Evolutionary conservation across 495 filamentous ascomycete genomes (phyloP), one percentile per base, ranked within the genome.

Genomic region (Lepidopterella palustris): DNA sequence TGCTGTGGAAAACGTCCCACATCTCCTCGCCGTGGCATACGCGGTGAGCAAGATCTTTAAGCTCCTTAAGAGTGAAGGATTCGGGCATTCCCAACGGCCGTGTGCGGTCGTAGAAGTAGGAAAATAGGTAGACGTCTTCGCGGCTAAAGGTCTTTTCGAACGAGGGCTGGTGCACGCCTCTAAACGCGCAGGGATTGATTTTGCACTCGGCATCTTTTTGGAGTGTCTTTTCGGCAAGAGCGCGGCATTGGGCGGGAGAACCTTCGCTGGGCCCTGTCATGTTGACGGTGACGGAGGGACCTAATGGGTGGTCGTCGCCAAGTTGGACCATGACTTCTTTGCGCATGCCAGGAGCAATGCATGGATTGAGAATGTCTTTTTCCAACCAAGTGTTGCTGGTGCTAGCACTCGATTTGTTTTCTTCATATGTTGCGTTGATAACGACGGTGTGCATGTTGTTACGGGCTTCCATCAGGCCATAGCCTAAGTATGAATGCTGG

Each of bases 401-500:
- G 64, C 71, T 74, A 9, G 68, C 62, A 42, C 57, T 62, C 69
- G 53, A 45, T 23, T 60, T 61, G 63, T 85, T 79, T 32, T 77
- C 68, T 68, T 84, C 79, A 68, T 80, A 71, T 29, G 82, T 61
- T 39, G 82, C 78, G 60, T 87, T 76, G 39, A 92, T 71, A 47
- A 97, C 77, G 8, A 76, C 75, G 56, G 82, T 81, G 76, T 96
- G 89, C 58, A 97, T 85, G 26, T 89, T 79, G 27, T 95, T 82
- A 54, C 93, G 89, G 25, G 93, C 93, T 61, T 87, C 81, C 91
- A 96, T 98, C 53, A 98, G 85, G 68, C 93, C 93, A 68, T 97
- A 97, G 54, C 92, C 92, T 53, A 98, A 86, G 74, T 98, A 95
- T 25, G 92, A 96, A 76, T 98, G 91, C 75, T 98, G 93, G 77